These are phyloP conservation scores for Fistulifera solaris DNA, from an alignment of 108 stramenopile genomes.

Conservation along the genomic window DNA sequence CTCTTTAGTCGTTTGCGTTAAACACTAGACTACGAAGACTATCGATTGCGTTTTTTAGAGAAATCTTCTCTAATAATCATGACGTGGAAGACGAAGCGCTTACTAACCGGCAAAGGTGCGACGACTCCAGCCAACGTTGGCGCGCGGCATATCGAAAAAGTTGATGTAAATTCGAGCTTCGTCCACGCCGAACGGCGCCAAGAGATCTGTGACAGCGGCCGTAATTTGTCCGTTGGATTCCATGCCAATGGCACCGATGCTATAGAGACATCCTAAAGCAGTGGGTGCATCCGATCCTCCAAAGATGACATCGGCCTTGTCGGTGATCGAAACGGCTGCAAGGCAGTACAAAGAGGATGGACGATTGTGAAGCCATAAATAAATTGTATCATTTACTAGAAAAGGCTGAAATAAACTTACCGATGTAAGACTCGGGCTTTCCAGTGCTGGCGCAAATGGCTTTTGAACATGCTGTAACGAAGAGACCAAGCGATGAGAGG, in stretches of 20 bases:
- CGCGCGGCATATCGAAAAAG: slow-evolving; percentile 76
- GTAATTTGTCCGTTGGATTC: slow-evolving; percentile 62
- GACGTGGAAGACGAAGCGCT: too few species aligned
- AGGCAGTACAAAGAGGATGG: not conserved
- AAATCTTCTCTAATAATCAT: too few species aligned
- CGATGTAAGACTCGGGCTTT: slow-evolving; percentile 72
- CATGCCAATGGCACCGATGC: slow-evolving; percentile 59
- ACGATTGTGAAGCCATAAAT: not conserved
- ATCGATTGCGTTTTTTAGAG: too few species aligned
- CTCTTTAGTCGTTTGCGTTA: too few species aligned
- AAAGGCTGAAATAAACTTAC: slow-evolving; percentile 20
- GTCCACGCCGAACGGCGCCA: slow-evolving; percentile 39
- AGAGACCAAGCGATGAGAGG: not conserved
- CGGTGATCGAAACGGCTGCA: slow-evolving; percentile 56
- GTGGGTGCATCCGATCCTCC: slow-evolving; percentile 61
- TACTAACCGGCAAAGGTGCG: slow-evolving; percentile 65
- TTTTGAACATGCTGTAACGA: slow-evolving; percentile 36
- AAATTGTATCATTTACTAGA: not conserved
- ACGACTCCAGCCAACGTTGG: slow-evolving; percentile 72
- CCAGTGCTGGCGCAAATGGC: slow-evolving; percentile 41
- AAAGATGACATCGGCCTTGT: slow-evolving; percentile 66
- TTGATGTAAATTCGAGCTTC: slow-evolving; percentile 74
- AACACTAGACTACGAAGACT: too few species aligned
- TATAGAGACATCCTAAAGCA: slow-evolving; percentile 62
- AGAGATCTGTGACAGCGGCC: slow-evolving; percentile 53